Conservation (phyloP, 2,329 filamentous ascomycete genomes). For the Ceratocystis ficicola region DNA sequence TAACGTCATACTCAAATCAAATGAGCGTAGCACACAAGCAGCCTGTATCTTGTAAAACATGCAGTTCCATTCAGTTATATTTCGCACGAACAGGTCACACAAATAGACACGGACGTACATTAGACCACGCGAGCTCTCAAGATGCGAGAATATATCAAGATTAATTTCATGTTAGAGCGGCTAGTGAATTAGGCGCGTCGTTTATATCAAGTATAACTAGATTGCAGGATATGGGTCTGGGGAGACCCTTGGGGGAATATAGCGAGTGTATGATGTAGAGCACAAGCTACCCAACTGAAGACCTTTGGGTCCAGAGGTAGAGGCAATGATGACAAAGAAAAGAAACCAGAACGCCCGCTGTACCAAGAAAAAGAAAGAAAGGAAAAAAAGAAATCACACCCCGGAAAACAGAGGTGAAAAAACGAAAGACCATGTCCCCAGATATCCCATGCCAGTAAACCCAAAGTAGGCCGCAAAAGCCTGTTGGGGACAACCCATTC, state of each 20-base stretch:
- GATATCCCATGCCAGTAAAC: slow-evolving; percentile 3
- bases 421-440: slow-evolving; percentile 8
- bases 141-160: background rate
- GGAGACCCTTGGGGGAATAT: background rate
- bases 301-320: background rate
- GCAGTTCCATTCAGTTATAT: too few relatives aligned
- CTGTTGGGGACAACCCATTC: background rate
- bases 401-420: background rate
- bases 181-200: background rate
- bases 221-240: background rate
- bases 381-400: background rate
- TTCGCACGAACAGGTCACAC: background rate
- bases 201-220: background rate
- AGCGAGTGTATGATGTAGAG: background rate
- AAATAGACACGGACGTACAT: background rate
- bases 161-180: background rate
- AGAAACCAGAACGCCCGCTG: slow-evolving; percentile 9
- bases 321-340: background rate
- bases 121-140: background rate
- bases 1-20: background rate
- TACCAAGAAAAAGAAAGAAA: background rate
- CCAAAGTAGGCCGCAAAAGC: background rate
- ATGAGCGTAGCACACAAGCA: background rate
- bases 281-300: background rate
- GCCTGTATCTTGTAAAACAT: background rate